Conservation (phyloP, 805 yeast genomes). For the Myxozyma sirexii region DNA sequence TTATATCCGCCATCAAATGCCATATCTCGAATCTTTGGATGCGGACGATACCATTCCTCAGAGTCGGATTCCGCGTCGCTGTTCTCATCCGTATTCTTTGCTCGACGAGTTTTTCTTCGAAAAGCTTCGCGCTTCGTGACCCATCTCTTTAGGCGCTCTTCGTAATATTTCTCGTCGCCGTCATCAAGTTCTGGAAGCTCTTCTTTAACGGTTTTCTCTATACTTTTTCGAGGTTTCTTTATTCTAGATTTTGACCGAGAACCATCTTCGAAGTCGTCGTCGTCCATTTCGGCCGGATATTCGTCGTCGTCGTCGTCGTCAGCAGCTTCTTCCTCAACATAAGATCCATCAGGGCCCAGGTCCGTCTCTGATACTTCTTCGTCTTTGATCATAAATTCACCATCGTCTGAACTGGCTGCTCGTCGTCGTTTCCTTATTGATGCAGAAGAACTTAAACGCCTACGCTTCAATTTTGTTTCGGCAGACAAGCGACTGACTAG, state of each 20-base stretch:
- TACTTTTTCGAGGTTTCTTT: constrained; percentile 15
- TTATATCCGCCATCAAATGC: constrained; percentile 66
- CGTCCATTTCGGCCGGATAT: constrained; percentile 38
- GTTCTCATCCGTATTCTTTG: constrained; percentile 2
- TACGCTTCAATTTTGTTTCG: constrained; percentile 11
- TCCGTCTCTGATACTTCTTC: constrained; percentile 19
- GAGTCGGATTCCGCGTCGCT: constrained; percentile 25
- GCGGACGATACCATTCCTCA: constrained; percentile 71
- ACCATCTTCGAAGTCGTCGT: constrained; percentile 31
- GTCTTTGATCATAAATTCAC: constrained; percentile 7
- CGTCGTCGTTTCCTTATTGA: not conserved
- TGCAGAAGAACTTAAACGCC: not conserved
- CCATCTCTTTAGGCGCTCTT: constrained; percentile 66
- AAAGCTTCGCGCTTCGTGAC: constrained; percentile 51
- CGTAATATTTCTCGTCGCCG: constrained; percentile 73
- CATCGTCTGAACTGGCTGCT: constrained; percentile 12
- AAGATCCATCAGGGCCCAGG: constrained; percentile 18
- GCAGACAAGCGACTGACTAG: not conserved
- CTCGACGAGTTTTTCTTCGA: constrained; percentile 41
- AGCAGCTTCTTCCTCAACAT: constrained; percentile 19
- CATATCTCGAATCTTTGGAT: constrained; percentile 78
- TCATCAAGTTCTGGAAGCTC: constrained; percentile 64
- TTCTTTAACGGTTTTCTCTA: constrained; percentile 36
- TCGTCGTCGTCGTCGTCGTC: constrained; percentile 27
- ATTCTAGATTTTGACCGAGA: not conserved